A percentile compares a stretch with the other conserved stretches of the same genome.
phyloP scores from a whole-genome alignment of 1,284 basidiomycete species.

The Erythrobasidium hasegawianum region DNA sequence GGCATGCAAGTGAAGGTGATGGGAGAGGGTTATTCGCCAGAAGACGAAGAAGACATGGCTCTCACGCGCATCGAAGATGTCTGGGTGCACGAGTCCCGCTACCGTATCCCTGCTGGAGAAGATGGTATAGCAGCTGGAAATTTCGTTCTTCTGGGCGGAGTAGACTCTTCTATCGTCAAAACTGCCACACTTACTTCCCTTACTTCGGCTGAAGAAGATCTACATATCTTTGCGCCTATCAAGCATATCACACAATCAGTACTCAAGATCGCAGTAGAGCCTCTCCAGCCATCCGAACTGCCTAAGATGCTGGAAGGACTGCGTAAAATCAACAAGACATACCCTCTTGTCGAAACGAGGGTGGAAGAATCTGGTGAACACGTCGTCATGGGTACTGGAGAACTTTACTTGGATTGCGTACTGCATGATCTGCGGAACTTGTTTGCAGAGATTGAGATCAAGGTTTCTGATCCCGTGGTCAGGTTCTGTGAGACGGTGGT shows the following conservation, averaged over 20 bases:
- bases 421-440: constrained; percentile 90
- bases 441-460: constrained; percentile 98
- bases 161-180: constrained; percentile 91
- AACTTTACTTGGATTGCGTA: constrained; percentile 93
- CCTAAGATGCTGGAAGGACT: constrained; percentile 98
- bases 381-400: constrained; percentile 92
- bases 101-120: constrained; percentile 65
- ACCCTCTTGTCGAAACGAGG: constrained; percentile 88
- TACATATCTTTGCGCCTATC: constrained; percentile 91
- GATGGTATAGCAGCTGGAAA: constrained; percentile 88
- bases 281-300: constrained; percentile 92
- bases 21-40: constrained; percentile 92
- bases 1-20: constrained; percentile 89
- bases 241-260: constrained; percentile 95
- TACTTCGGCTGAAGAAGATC: constrained; percentile 66
- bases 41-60: constrained; percentile 98
- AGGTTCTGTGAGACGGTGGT: constrained; percentile 98
- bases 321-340: constrained; percentile 95
- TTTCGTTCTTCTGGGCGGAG: constrained; percentile 83
- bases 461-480: constrained; percentile 97
- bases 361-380: constrained; percentile 99
- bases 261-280: constrained; percentile 98
- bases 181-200: constrained; percentile 78
- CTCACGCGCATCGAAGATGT: constrained; percentile 76
- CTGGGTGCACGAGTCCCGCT: constrained; percentile 87